A percentile compares a stretch with the other conserved stretches of the same genome.
phyloP scores from a whole-genome alignment of 2,329 filamentous ascomycete genomes.

The Fusarium cyanostomum region DNA sequence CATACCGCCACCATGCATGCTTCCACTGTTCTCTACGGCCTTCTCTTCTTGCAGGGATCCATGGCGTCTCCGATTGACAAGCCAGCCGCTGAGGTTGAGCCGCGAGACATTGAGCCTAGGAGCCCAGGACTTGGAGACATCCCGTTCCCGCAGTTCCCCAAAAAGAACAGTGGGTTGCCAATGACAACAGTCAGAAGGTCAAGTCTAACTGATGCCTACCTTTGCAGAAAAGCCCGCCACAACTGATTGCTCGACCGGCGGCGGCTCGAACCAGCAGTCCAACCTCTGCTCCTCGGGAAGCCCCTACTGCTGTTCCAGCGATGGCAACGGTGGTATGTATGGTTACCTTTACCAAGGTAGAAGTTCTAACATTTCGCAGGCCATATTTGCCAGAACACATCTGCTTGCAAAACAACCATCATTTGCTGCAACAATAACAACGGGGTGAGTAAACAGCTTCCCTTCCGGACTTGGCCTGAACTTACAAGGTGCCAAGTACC shows the following conservation, averaged over 20 bases:
- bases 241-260: neutral
- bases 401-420: constrained; percentile 6
- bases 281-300: constrained; percentile 8
- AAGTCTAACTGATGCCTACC: neutral
- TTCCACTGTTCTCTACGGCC: constrained; percentile 1
- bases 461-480: no score
- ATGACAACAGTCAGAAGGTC: neutral
- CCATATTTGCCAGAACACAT: constrained; percentile 11
- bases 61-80: neutral
- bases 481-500: constrained; percentile 14
- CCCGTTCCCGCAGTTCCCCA: constrained; percentile 10
- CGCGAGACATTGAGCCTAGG: constrained; percentile 6
- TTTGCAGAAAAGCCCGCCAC: neutral
- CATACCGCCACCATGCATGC: constrained; percentile 7
- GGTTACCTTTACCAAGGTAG: no score
- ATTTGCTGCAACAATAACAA: constrained; percentile 34
- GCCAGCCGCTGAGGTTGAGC: neutral
- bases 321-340: constrained; percentile 15
- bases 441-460: constrained; percentile 3
- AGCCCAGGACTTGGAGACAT: neutral
- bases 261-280: neutral
- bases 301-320: constrained; percentile 18
- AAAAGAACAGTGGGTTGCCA: neutral
- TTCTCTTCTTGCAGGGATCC: neutral
- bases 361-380: neutral